A percentile compares a stretch with the other conserved stretches of the same genome.
These are phyloP conservation scores for Eragrostis curvula DNA, from an alignment of 176 grass and related monocot species.

Conservation along the genomic window DNA sequence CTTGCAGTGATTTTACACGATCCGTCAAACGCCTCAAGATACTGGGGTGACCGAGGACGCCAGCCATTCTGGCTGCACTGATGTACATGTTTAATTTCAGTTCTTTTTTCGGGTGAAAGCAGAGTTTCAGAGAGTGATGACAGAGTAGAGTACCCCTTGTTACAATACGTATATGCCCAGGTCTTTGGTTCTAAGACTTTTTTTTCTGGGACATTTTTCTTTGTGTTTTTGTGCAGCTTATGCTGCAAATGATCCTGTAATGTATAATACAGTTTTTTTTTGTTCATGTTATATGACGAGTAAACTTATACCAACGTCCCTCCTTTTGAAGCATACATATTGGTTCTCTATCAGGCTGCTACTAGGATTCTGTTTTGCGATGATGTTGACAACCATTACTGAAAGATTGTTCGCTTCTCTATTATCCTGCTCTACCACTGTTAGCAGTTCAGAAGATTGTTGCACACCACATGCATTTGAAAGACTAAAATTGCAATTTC, in stretches of 20 bases:
- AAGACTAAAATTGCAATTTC: too few species aligned
- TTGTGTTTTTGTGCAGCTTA: not conserved
- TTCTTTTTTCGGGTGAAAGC: not conserved
- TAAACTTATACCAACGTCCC: too few species aligned
- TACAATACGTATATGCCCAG: not conserved
- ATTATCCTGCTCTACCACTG: too few species aligned
- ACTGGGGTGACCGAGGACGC: constrained; percentile 13
- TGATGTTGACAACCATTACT: too few species aligned
- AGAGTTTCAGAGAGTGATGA: not conserved
- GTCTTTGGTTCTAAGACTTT: not conserved
- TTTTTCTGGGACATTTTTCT: not conserved
- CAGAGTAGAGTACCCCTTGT: not conserved
- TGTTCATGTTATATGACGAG: not conserved
- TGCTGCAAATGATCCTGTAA: not conserved
- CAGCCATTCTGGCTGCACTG: not conserved
- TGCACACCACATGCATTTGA: too few species aligned
- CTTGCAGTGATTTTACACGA: constrained; percentile 60
- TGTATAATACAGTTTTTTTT: not conserved
- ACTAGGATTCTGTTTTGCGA: too few species aligned
- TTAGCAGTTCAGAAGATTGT: too few species aligned
- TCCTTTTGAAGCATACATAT: too few species aligned
- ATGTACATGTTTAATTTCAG: constrained; percentile 19
- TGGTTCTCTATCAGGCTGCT: too few species aligned
- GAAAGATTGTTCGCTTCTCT: too few species aligned
- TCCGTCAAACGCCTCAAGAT: constrained; percentile 92